These are phyloP conservation scores for Begonia fuchsioides DNA, from an alignment of 306 rosid species.

Conservation along the genomic window DNA sequence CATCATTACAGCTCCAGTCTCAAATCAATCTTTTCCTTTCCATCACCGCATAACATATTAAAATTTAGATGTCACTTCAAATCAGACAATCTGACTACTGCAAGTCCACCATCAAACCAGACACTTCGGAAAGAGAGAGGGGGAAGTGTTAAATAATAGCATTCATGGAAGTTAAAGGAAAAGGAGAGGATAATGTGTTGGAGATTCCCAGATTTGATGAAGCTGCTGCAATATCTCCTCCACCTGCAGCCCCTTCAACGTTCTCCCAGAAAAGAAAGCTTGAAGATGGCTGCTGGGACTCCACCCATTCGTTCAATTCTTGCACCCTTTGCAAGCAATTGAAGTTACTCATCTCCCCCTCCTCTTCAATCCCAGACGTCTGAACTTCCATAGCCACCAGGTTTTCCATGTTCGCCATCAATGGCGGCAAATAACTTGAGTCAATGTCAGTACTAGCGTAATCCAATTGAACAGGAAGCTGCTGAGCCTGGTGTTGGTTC, in stretches of 20 bases:
- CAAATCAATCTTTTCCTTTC: too few species aligned
- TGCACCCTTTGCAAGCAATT: conserved; percentile 50
- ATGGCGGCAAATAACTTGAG: conserved; percentile 48
- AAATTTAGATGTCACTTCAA: too few species aligned
- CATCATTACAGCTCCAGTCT: too few species aligned
- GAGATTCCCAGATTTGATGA: conserved; percentile 34
- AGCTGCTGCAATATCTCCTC: conserved; percentile 31
- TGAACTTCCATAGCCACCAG: conserved; percentile 32
- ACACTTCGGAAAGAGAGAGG: too few species aligned
- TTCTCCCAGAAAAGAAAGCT: conserved; percentile 81
- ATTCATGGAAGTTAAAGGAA: conserved; percentile 56
- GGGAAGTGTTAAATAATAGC: too few species aligned
- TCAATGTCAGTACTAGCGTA: conserved; percentile 15
- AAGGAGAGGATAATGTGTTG: conserved; percentile 34
- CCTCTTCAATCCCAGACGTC: conserved; percentile 37
- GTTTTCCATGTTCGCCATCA: conserved; percentile 57
- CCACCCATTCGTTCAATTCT: conserved; percentile 64
- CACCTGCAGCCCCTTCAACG: conserved; percentile 27
- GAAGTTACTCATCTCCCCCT: conserved; percentile 34
- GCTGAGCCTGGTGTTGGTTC: conserved; percentile 39
- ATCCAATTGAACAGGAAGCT: conserved; percentile 21
- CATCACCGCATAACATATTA: too few species aligned
- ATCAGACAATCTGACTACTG: too few species aligned
- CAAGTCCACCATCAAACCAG: too few species aligned
- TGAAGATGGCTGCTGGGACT: conserved; percentile 51